Evolutionary conservation across 1,139 yeast species (phyloP), one percentile per base, ranked within the genome.

Genomic region (Saccharomyces uvarum): DNA sequence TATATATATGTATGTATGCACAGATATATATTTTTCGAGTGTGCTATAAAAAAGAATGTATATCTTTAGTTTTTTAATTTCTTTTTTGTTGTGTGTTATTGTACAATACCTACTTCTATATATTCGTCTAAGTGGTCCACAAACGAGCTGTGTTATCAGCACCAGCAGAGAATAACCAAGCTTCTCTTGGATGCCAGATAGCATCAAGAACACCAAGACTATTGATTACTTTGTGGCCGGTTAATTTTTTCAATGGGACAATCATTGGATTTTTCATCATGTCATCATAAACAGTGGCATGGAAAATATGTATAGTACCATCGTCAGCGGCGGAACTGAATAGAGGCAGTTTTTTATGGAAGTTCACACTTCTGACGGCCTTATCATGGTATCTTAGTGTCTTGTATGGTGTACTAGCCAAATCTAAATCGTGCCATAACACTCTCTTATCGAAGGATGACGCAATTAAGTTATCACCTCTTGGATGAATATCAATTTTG

Each of bases 301-400:
- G 99, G 89, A 95, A 89, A 33, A 95, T 88, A 74, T 95, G 96
- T 62, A 93, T 84, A 48, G 78, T 74, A 29, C 98, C 98, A 73
- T 93, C 99, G 70, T 93, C 99, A 28, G 96, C 84, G n/a, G 96
- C 96, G 33, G 96, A 86, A 61, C 97, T 90, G 75, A 95, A 93
- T 59, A 93, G 76, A 51, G 99, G 99, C 61, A 91, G 76, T 47
- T 84, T 84, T 67, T 86, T 88, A 74, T 93, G 99, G 82, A 85
- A 93, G 53, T 82, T 78, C 55, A 89, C 91, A 52, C 86, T 79
- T 69, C 99, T 83, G 42, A 93, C 97, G 2, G 99, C 99, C 73
- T 86, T 88, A 54, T 88, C 90, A 71, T 93, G 99, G 72, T 91
- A 93, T 70, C 99, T 80, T 66, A 93, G 77, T 0, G 97, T 93